phyloP scores from a whole-genome alignment of 768 basidiomycete species.

The Pleurotus pulmonarius region DNA sequence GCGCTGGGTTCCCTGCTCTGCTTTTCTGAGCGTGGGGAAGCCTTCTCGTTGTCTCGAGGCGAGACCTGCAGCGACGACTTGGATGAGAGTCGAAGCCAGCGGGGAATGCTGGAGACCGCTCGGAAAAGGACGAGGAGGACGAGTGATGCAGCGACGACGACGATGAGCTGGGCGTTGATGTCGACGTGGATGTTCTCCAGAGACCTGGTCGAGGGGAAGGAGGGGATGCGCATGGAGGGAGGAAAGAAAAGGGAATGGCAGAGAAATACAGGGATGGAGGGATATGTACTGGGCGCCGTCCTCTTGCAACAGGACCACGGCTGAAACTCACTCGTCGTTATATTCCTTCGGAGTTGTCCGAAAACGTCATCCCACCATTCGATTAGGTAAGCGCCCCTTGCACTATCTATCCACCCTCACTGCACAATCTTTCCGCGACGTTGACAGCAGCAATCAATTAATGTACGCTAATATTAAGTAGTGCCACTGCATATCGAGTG shows the following conservation, averaged over 20 bases:
- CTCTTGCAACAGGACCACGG: not conserved
- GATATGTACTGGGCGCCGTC: not conserved
- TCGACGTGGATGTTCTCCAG: conserved; percentile 5
- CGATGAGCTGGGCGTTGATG: conserved; percentile 11
- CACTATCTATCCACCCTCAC: not conserved
- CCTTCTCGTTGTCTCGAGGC: conserved; percentile 14
- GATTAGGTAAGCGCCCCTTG: not conserved
- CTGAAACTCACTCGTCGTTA: conserved; percentile 7
- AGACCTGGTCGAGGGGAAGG: conserved; percentile 8
- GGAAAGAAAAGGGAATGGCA: not conserved
- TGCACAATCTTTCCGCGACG: not conserved
- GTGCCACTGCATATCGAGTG: too few species aligned
- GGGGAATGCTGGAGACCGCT: conserved; percentile 12
- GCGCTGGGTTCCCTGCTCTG: not conserved
- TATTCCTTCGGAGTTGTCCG: conserved; percentile 2
- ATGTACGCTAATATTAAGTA: too few species aligned
- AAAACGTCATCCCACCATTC: not conserved
- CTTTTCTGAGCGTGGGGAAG: conserved; percentile 8
- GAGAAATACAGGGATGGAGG: not conserved
- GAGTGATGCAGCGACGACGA: conserved; percentile 21
- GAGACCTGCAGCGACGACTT: conserved; percentile 8
- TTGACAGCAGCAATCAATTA: too few species aligned
- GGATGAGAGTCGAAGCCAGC: conserved; percentile 8
- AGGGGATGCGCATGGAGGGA: conserved; percentile 6
- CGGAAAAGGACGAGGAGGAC: conserved; percentile 17